Conservation (phyloP, 768 basidiomycete genomes). For the Agaricus sinodeliciosus region DNA sequence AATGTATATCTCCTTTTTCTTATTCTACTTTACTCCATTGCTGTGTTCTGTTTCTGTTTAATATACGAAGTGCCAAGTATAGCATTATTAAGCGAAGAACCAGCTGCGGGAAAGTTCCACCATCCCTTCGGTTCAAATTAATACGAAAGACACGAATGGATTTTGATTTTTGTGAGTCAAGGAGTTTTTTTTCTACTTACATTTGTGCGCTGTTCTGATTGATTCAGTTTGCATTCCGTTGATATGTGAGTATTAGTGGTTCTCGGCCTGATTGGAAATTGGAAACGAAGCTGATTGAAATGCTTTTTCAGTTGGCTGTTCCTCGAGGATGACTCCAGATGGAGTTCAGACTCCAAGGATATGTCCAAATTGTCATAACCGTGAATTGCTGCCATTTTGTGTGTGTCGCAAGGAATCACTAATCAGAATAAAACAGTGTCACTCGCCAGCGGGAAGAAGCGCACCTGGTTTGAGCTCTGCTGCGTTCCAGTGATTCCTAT, state of each 20-base stretch:
- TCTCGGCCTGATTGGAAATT: not conserved
- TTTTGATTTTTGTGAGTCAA: conserved; percentile 7
- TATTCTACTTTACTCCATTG: not conserved
- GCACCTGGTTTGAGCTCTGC: conserved; percentile 62
- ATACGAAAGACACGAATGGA: not conserved
- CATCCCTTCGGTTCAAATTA: not conserved
- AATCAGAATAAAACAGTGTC: conserved; percentile 27
- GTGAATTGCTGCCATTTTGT: conserved; percentile 22
- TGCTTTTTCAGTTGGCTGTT: conserved; percentile 46
- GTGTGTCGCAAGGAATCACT: not conserved
- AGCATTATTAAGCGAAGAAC: not conserved
- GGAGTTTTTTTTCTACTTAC: not conserved
- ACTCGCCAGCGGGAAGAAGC: conserved; percentile 50
- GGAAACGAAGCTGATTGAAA: not conserved
- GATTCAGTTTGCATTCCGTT: conserved; percentile 12
- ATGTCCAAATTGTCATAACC: conserved; percentile 64
- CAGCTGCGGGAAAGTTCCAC: not conserved
- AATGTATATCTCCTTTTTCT: not conserved
- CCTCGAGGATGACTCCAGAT: conserved; percentile 45
- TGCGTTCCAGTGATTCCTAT: conserved; percentile 63
- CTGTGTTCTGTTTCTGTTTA: not conserved
- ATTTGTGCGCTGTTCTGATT: not conserved
- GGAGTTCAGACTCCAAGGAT: conserved; percentile 46
- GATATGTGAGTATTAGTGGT: conserved; percentile 7
- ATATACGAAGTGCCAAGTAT: not conserved